Evolutionary conservation across 768 basidiomycete species (phyloP), one percentile per base, ranked within the genome.

Genomic region (Podaxis rugospora): DNA sequence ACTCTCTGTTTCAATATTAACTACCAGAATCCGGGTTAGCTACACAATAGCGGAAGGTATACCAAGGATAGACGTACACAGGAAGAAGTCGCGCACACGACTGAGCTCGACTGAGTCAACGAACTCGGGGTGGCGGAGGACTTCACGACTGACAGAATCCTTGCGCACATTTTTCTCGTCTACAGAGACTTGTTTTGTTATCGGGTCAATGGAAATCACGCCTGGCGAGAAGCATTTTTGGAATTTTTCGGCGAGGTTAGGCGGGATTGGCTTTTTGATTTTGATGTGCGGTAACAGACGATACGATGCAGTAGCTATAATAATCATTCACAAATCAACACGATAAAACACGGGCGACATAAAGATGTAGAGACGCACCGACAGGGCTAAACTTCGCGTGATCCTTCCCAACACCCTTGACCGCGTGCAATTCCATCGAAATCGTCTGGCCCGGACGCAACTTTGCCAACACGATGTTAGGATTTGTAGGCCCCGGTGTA

Each of bases 301-400:
- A 70, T 98, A 99, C 0, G 95, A 92, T 2, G 97, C 96, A 5
- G 95, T 98, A 2, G 96, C 96, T 95, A 63, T 7, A 10, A 46
- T 1, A 21, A 28, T 49, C 7, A 39, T 21, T 51, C 18, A 55
- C 18, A 21, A 42, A 16, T 16, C 51, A 14, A n/a, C 13, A 39
- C 16, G 11, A 32, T 2, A 27, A n/a, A 4, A 32, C 36, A 61
- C n/a, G 39, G 25, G 39, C 39, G 59, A 11, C 16, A 1, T 18
- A 55, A 49, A 21, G 32, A 59, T 4, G 13, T 5, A 32, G 49
- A 3, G 4, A 75, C 84, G 59, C 66, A 92, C 95, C 93, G 55
- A 98, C 97, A 32, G 97, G 95, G 61, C 86, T 92, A 72, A 92
- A 99, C 71, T 99, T 99, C 50, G 97, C 95, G 67, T 99, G 96